Conservation (phyloP, 169 alveolate genomes). For the Cyclospora cayetanensis region DNA sequence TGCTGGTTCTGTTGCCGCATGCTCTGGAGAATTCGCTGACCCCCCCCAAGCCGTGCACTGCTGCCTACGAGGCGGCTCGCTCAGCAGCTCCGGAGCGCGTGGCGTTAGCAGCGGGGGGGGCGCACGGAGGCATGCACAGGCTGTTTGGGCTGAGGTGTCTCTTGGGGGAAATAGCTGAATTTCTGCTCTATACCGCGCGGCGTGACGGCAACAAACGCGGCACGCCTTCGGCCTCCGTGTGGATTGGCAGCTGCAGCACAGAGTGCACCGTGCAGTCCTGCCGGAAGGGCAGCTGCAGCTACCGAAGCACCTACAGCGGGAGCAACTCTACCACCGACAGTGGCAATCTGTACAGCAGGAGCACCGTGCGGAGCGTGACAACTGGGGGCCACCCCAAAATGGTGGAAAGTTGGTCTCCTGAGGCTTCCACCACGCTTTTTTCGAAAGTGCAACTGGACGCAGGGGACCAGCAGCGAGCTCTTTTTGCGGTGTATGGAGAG, state of each 20-base stretch:
- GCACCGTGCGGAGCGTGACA: background rate
- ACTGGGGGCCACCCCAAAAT: background rate
- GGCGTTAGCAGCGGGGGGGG: background rate
- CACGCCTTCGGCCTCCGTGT: background rate
- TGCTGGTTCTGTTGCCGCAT: background rate
- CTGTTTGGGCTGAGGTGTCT: background rate
- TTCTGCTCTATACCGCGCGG: conserved; percentile 1
- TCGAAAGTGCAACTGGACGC: background rate
- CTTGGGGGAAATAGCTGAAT: background rate
- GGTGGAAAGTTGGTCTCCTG: no score
- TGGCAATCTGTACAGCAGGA: background rate
- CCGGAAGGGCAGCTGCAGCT: background rate
- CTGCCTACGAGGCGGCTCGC: background rate
- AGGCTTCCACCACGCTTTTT: no score
- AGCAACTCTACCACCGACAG: background rate
- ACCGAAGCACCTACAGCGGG: background rate
- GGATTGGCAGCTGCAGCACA: conserved; percentile 14
- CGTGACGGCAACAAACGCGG: background rate
- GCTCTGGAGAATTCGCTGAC: background rate
- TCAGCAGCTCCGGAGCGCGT: background rate
- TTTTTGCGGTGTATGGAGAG: conserved; percentile 34
- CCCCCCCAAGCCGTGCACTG: background rate
- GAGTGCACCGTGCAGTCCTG: background rate
- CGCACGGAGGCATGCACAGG: background rate
- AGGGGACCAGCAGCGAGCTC: background rate